These are phyloP conservation scores for Colletotrichum sp. DNA, from an alignment of 2,329 filamentous ascomycete species.

Conservation along the genomic window DNA sequence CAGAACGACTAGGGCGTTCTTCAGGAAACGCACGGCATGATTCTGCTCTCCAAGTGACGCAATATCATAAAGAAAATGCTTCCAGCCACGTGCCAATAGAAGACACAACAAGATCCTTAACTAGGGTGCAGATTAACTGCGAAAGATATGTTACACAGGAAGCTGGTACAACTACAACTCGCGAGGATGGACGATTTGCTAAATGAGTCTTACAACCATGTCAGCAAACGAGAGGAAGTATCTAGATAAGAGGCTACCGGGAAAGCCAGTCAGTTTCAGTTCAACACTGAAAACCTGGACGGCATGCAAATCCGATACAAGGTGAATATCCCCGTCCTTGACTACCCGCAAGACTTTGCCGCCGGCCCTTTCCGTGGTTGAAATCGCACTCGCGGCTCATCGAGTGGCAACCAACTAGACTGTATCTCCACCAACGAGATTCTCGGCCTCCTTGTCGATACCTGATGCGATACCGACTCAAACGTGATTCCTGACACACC, in stretches of 20 bases:
- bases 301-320: background rate
- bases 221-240: background rate
- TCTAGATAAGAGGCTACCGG: background rate
- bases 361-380: background rate
- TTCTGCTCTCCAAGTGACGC: background rate
- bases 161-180: background rate
- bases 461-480: background rate
- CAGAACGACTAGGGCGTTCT: background rate
- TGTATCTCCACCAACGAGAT: background rate
- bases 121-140: background rate
- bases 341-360: background rate
- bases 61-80: background rate
- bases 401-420: background rate
- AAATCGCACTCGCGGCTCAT: background rate
- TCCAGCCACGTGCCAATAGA: background rate
- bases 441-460: background rate
- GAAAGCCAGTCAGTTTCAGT: background rate
- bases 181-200: background rate
- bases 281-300: background rate
- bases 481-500: background rate
- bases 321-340: background rate
- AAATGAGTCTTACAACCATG: background rate
- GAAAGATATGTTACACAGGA: background rate
- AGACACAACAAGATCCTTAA: background rate
- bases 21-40: background rate